These are phyloP conservation scores for Iris macrosiphon DNA, from an alignment of 106 monocot genomes.

Conservation along the genomic window DNA sequence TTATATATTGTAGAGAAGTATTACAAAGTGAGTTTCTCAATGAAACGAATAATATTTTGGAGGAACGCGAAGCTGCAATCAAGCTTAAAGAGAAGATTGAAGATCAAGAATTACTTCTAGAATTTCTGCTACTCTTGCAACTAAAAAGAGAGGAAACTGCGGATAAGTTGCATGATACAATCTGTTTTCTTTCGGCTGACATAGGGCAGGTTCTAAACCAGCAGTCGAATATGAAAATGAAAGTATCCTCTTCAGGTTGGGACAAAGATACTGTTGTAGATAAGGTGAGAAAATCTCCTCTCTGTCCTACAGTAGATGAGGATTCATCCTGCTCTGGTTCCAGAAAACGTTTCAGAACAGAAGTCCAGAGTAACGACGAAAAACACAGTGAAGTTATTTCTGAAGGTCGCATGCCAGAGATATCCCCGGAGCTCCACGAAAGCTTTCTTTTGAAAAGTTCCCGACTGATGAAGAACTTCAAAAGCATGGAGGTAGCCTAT, in stretches of 20 bases:
- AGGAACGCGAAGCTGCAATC: constrained; percentile 54
- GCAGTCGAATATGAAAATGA: constrained; percentile 29
- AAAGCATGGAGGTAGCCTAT: constrained; percentile 69
- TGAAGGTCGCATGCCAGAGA: constrained; percentile 17
- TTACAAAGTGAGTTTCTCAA: constrained; percentile 80
- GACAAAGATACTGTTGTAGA: constrained; percentile 19
- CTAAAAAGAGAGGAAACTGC: constrained; percentile 53
- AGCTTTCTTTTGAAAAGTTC: constrained; percentile 48
- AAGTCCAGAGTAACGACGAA: constrained; percentile 1
- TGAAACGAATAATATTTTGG: constrained; percentile 38
- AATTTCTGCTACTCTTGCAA: constrained; percentile 58
- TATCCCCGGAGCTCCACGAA: constrained; percentile 15
- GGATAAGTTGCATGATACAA: constrained; percentile 39
- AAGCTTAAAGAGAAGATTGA: constrained; percentile 64
- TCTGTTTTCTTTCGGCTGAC: constrained; percentile 59
- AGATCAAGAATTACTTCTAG: constrained; percentile 63
- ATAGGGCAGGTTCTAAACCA: constrained; percentile 47
- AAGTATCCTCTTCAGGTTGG: constrained; percentile 5
- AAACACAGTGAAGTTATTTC: constrained; percentile 9
- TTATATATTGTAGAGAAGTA: constrained; percentile 51
- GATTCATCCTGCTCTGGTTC: constrained; percentile 33
- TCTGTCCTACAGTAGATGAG: constrained; percentile 13
- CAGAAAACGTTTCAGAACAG: constrained; percentile 40
- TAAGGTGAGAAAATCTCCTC: constrained; percentile 8
- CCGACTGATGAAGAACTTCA: constrained; percentile 75